phyloP scores from a whole-genome alignment of 1,284 basidiomycete species.

The Laetiporus sulphureus region DNA sequence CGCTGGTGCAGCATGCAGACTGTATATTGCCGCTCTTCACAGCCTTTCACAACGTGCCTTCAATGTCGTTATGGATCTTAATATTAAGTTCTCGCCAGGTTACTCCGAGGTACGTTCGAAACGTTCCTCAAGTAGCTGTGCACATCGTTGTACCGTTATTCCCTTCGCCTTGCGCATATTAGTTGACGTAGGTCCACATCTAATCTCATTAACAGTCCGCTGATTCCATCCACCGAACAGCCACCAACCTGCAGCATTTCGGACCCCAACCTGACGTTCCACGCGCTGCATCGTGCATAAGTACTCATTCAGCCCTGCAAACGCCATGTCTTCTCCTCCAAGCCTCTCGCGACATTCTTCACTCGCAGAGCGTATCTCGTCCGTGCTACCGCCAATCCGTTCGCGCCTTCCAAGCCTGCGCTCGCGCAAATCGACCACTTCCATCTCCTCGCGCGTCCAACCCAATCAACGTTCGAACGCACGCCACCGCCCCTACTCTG shows the following conservation, averaged over 20 bases:
- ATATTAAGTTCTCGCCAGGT: too few relatives aligned
- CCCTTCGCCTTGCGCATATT: too few relatives aligned
- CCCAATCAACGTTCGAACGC: conserved; percentile 27
- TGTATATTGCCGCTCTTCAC: conserved; percentile 10
- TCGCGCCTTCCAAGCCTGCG: conserved; percentile 34
- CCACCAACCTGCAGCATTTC: conserved; percentile 13
- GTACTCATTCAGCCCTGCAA: conserved; percentile 12
- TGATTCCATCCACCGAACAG: conserved; percentile 7
- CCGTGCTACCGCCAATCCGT: conserved; percentile 28
- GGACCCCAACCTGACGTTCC: conserved; percentile 21
- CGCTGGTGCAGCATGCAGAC: conserved; percentile 25
- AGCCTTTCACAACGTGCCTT: conserved; percentile 10
- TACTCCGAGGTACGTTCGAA: too few relatives aligned
- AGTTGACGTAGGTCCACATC: too few relatives aligned
- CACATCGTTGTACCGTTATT: too few relatives aligned
- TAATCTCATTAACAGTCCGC: too few relatives aligned
- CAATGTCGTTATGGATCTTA: conserved; percentile 14
- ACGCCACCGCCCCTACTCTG: conserved; percentile 34
- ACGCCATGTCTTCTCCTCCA: conserved; percentile 23
- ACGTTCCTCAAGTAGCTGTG: too few relatives aligned
- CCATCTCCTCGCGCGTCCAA: conserved; percentile 10
- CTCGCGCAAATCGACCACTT: conserved; percentile 26
- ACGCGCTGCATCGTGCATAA: conserved; percentile 20
- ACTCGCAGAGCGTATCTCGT: conserved; percentile 38
- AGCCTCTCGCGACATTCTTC: conserved; percentile 31